Evolutionary conservation across 768 basidiomycete species (phyloP).

Genomic region (Russula sp.): DNA sequence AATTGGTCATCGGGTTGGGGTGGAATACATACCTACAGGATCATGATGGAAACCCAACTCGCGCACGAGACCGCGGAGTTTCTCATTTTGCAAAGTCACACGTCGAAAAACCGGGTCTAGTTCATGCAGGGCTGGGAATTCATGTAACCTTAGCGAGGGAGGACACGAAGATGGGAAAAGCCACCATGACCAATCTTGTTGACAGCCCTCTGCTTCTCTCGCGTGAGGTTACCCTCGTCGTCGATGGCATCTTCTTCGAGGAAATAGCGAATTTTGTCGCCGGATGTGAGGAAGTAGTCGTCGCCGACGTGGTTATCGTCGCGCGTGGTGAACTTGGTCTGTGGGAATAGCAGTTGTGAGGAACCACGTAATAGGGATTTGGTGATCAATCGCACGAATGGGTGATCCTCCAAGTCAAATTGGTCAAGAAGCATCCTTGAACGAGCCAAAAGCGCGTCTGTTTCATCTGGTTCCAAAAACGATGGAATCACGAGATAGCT

Average conservation of each 20-base stretch:
- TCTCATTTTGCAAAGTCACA: slow-evolving; percentile 74
- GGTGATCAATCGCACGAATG: slow-evolving; percentile 46
- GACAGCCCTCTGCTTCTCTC: slow-evolving; percentile 68
- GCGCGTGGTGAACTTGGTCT: slow-evolving; percentile 89
- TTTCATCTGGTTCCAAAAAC: slow-evolving; percentile 59
- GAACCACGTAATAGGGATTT: neutral
- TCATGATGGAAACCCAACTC: slow-evolving; percentile 80
- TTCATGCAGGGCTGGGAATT: slow-evolving; percentile 64
- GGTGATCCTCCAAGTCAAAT: slow-evolving; percentile 73
- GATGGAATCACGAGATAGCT: slow-evolving; percentile 75
- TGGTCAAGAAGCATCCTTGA: slow-evolving; percentile 70
- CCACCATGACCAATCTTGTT: slow-evolving; percentile 94
- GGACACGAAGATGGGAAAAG: neutral
- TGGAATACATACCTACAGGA: slow-evolving; percentile 56
- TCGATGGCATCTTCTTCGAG: slow-evolving; percentile 85
- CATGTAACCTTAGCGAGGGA: neutral
- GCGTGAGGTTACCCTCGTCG: slow-evolving; percentile 56
- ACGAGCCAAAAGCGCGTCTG: slow-evolving; percentile 54
- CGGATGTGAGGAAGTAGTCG: slow-evolving; percentile 86
- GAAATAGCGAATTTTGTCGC: slow-evolving; percentile 94
- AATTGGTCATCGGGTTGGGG: slow-evolving; percentile 5
- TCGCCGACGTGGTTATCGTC: slow-evolving; percentile 79
- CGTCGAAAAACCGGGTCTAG: slow-evolving; percentile 75
- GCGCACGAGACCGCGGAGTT: slow-evolving; percentile 57
- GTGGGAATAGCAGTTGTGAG: neutral